Conservation (phyloP, 2,329 filamentous ascomycete genomes). For the Xylaria sp. region DNA sequence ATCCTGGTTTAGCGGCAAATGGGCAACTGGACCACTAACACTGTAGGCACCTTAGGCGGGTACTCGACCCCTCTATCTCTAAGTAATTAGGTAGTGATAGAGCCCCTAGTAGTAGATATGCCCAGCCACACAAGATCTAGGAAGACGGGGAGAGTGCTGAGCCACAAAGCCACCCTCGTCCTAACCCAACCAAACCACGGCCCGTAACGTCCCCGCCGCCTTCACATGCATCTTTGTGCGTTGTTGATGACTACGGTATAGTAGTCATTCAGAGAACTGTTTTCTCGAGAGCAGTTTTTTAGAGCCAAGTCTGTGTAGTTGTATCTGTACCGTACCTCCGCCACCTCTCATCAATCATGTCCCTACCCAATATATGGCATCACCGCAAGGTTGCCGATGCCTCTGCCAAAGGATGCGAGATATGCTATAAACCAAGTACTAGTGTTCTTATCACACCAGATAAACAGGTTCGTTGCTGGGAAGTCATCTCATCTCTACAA, state of each 20-base stretch:
- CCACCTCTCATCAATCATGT: slow-evolving; percentile 43
- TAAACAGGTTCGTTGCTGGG: slow-evolving; percentile 69
- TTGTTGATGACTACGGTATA: too few species aligned
- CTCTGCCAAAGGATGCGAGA: slow-evolving; percentile 82
- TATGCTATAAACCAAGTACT: slow-evolving; percentile 88
- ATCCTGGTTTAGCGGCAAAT: background rate
- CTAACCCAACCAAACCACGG: background rate
- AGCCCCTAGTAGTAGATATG: too few species aligned
- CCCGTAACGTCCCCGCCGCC: slow-evolving; percentile 1
- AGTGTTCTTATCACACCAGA: slow-evolving; percentile 89
- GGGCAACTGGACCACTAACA: too few species aligned
- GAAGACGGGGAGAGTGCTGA: background rate
- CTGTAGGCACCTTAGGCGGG: too few species aligned
- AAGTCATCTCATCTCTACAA: slow-evolving; percentile 11
- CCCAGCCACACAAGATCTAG: too few species aligned
- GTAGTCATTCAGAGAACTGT: background rate
- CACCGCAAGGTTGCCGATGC: slow-evolving; percentile 86
- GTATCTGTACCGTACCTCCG: background rate
- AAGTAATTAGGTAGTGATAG: too few species aligned
- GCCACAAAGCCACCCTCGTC: background rate
- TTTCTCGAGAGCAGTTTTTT: too few species aligned
- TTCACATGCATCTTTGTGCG: background rate
- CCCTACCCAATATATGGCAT: slow-evolving; percentile 80
- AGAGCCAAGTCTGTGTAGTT: background rate
- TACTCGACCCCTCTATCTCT: background rate